Conservation (phyloP, 2,329 filamentous ascomycete species). For the Phyllosticta paracitricarpa region DNA sequence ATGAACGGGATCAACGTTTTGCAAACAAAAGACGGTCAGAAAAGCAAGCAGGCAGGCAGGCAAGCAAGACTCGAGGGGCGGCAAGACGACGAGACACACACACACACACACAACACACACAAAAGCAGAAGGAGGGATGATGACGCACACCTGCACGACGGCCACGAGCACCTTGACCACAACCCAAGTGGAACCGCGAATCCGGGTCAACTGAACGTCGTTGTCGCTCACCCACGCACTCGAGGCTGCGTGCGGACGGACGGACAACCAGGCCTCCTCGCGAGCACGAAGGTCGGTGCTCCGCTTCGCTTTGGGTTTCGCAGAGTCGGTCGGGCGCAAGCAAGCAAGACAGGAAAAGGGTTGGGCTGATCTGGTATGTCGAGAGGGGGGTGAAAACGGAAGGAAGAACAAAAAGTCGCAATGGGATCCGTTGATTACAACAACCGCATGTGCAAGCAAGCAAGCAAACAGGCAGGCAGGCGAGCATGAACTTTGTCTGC, state of each 20-base stretch:
- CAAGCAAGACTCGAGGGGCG: background rate
- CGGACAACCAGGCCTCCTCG: background rate
- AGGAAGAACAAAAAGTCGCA: background rate
- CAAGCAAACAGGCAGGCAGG: background rate
- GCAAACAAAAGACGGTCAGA: too few relatives aligned
- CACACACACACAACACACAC: background rate
- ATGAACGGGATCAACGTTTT: too few relatives aligned
- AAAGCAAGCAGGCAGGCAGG: too few relatives aligned
- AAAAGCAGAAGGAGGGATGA: background rate
- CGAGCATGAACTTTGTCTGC: background rate
- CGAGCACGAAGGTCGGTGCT: background rate
- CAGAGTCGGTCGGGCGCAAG: background rate
- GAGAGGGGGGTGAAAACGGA: background rate
- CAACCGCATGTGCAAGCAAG: background rate
- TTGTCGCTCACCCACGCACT: background rate
- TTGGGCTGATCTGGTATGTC: background rate
- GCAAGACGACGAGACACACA: background rate
- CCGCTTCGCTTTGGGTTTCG: background rate
- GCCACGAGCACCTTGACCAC: background rate
- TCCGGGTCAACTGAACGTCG: background rate
- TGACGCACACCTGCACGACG: background rate
- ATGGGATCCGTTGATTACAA: background rate
- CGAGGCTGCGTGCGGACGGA: background rate
- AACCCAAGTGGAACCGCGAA: background rate
- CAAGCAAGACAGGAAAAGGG: background rate